Conservation (phyloP, 1,139 yeast genomes). For the Saccharomyces hybrid region DNA sequence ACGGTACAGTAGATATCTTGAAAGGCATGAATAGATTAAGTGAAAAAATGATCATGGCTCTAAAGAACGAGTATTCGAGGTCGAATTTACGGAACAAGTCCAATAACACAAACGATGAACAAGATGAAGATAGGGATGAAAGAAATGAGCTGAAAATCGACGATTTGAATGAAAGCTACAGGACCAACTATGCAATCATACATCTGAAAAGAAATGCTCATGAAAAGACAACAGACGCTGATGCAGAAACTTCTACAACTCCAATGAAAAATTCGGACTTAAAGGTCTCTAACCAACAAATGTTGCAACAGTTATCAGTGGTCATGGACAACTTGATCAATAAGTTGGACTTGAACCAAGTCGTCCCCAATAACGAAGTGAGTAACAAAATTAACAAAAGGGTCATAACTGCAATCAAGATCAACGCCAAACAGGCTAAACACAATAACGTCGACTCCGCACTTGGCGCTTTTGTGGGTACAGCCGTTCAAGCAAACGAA, state of each 20-base stretch:
- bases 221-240: conserved; percentile 27
- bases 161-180: conserved; percentile 36
- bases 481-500: conserved; percentile 11
- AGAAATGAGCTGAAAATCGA: conserved; percentile 48
- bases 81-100: conserved; percentile 30
- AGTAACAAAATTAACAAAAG: conserved; percentile 21
- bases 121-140: conserved; percentile 32
- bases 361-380: conserved; percentile 14
- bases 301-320: conserved; percentile 41
- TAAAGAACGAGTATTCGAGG: conserved; percentile 37
- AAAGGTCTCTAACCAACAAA: conserved; percentile 20
- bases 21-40: conserved; percentile 85
- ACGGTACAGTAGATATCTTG: conserved; percentile 52
- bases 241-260: conserved; percentile 13
- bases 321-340: conserved; percentile 30
- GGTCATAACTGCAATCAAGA: conserved; percentile 45
- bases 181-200: conserved; percentile 51
- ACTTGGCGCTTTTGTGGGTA: conserved; percentile 24
- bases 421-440: conserved; percentile 47
- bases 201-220: conserved; percentile 36
- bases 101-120: conserved; percentile 30
- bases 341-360: conserved; percentile 24
- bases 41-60: conserved; percentile 66
- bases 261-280: conserved; percentile 14
- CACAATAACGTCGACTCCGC: conserved; percentile 35